These are phyloP conservation scores for Decorospora gaudefroyi DNA, from an alignment of 2,329 filamentous ascomycete species.

Conservation along the genomic window DNA sequence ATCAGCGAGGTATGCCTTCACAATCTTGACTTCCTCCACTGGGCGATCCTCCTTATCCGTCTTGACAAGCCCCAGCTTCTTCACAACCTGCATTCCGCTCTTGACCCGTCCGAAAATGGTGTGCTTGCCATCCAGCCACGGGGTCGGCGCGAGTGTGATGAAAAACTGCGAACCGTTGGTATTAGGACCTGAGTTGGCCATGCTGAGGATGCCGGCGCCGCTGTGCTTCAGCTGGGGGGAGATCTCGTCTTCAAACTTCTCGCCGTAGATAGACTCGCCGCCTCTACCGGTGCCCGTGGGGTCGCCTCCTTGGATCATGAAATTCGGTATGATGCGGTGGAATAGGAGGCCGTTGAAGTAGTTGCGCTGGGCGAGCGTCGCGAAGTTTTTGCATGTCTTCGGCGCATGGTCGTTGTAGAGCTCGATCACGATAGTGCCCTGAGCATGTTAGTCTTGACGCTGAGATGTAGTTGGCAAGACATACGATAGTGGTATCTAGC, in stretches of 20 bases:
- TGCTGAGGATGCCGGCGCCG: constrained; percentile 88
- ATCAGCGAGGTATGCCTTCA: constrained; percentile 72
- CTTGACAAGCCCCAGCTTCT: constrained; percentile 85
- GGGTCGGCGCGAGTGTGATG: constrained; percentile 88
- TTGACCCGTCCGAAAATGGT: constrained; percentile 94
- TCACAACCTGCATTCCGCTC: constrained; percentile 78
- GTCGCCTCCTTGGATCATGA: constrained; percentile 96
- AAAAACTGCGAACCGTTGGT: constrained; percentile 98
- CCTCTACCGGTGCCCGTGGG: constrained; percentile 92
- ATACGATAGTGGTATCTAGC: constrained; percentile 66
- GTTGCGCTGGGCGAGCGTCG: constrained; percentile 74
- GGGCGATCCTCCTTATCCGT: constrained; percentile 82
- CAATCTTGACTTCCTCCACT: constrained; percentile 78
- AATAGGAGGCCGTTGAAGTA: constrained; percentile 89
- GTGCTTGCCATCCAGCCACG: constrained; percentile 96
- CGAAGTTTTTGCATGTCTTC: constrained; percentile 86
- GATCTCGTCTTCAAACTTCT: constrained; percentile 94
- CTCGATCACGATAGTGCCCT: constrained; percentile 85
- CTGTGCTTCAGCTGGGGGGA: constrained; percentile 79
- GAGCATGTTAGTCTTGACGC: constrained; percentile 10
- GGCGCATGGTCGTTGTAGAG: constrained; percentile 90
- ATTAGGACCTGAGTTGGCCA: constrained; percentile 93
- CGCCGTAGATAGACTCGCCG: constrained; percentile 86
- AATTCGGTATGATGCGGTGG: constrained; percentile 92
- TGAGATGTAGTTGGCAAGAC: not conserved